A percentile compares a stretch with the other conserved stretches of the same genome.
phyloP scores from a whole-genome alignment of 208 protist genomes.

The Leishmania mexicana region DNA sequence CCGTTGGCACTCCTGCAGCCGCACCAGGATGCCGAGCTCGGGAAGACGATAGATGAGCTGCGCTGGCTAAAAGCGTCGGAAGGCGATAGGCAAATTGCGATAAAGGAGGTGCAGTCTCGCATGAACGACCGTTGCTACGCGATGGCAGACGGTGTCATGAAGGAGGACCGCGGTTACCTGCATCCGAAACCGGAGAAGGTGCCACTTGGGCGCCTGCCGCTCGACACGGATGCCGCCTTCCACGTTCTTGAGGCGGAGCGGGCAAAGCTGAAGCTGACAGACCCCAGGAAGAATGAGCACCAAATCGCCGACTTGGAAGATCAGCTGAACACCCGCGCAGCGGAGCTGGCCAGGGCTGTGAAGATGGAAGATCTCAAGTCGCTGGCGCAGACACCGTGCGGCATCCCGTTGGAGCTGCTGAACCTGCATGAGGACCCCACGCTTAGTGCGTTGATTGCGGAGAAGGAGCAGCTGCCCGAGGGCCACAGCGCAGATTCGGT shows the following conservation, averaged over 20 bases:
- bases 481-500: conserved; percentile 14
- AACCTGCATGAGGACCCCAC: conserved; percentile 58
- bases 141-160: conserved; percentile 57
- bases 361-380: conserved; percentile 57
- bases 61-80: conserved; percentile 44
- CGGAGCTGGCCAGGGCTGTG: conserved; percentile 51
- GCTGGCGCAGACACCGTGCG: conserved; percentile 46
- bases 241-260: conserved; percentile 62
- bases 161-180: conserved; percentile 69
- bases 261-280: conserved; percentile 56
- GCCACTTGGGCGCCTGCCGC: conserved; percentile 51
- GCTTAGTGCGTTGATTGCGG: conserved; percentile 52
- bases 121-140: conserved; percentile 74
- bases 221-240: conserved; percentile 65
- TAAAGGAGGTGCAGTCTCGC: conserved; percentile 46
- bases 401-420: conserved; percentile 71
- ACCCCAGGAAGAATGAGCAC: conserved; percentile 50
- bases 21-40: conserved; percentile 65
- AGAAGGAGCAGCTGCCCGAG: conserved; percentile 40
- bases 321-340: conserved; percentile 50
- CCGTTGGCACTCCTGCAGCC: conserved; percentile 53
- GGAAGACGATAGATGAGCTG: conserved; percentile 56
- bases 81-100: conserved; percentile 3
- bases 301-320: conserved; percentile 61
- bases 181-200: conserved; percentile 53